Conservation (phyloP, 148 eudicot species). For the Rhododendron vialii region DNA sequence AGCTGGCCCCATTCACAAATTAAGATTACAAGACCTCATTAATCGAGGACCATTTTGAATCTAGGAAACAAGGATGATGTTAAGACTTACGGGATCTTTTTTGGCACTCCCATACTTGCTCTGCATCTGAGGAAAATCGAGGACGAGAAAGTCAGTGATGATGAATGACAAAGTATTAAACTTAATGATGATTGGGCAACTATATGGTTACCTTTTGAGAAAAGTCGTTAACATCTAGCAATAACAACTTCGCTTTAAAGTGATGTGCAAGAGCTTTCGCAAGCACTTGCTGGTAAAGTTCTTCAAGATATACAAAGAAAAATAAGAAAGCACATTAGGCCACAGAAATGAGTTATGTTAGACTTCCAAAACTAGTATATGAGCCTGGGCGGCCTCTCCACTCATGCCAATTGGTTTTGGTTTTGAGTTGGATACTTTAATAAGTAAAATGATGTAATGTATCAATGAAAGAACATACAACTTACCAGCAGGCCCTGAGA, state of each 20-base stretch:
- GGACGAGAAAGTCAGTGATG: slow-evolving; percentile 10
- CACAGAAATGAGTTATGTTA: not conserved
- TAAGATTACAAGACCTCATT: not conserved
- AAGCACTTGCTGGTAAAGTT: slow-evolving; percentile 76
- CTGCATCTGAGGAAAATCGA: slow-evolving; percentile 64
- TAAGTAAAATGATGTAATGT: not conserved
- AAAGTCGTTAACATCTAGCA: slow-evolving; percentile 77
- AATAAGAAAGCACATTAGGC: slow-evolving; percentile 3
- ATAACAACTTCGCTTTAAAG: slow-evolving; percentile 79
- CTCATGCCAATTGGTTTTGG: not conserved
- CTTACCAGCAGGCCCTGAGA: slow-evolving; percentile 93
- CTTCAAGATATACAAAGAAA: slow-evolving; percentile 32
- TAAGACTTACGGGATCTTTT: slow-evolving; percentile 65
- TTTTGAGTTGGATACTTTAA: not conserved
- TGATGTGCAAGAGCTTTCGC: slow-evolving; percentile 80
- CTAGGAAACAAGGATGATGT: not conserved
- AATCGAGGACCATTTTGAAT: not conserved
- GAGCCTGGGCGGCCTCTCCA: not conserved
- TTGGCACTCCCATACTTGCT: slow-evolving; percentile 71
- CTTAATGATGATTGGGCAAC: not conserved
- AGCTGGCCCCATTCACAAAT: not conserved
- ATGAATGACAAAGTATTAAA: not conserved
- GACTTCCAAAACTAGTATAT: not conserved
- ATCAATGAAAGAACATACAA: not conserved
- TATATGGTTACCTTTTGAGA: slow-evolving; percentile 54